Evolutionary conservation across 345 rosid species (phyloP), one percentile per base, ranked within the genome.

Genomic region (Bretschneidera sinensis): DNA sequence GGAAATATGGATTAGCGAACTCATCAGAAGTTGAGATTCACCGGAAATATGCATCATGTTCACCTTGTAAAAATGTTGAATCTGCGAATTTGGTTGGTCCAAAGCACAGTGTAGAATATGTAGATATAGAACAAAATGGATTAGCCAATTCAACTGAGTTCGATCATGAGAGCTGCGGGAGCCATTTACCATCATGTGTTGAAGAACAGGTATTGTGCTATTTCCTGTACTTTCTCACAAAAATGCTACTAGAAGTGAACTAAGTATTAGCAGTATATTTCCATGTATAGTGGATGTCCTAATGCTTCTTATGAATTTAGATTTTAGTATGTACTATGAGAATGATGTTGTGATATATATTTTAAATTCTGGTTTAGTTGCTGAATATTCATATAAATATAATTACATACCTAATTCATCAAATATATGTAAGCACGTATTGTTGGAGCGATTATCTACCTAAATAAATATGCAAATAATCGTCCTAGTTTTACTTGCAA

Each of bases 171-270:
- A 65, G 50, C 61, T 71, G 64, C 45, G 63, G 70, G 67, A 78
- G 67, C 48, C 63, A 58, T 74, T 48, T 76, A 65, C 73, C 75
- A 43, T 59, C 73, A 64, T 71, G 57, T 74, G 63, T 74, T n/a
- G 85, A 67, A 63, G 85, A 81, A 59, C 85, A 71, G 85, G 97
- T 90, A 73, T 35, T 39, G 16, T 9, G 16, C 45, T 39, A 39
- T 9, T 39, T 14, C 45, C 45, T 11, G 1, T 39, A 39, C 45
- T 28, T 13, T n/a, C 4, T 14, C 11, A 5, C 9, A 5, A 39
- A 39, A 39, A 39, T 39, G 45, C 45, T 39, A 14, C 45, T 39
- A 39, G 11, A 21, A 17, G 63, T 63, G 20, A 18, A 15, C 47
- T 50, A 49, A 22, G 21, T 58, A 39, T 54, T 25, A n/a, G 19